Conservation (phyloP, 768 basidiomycete species). For the Russula vinacea region DNA sequence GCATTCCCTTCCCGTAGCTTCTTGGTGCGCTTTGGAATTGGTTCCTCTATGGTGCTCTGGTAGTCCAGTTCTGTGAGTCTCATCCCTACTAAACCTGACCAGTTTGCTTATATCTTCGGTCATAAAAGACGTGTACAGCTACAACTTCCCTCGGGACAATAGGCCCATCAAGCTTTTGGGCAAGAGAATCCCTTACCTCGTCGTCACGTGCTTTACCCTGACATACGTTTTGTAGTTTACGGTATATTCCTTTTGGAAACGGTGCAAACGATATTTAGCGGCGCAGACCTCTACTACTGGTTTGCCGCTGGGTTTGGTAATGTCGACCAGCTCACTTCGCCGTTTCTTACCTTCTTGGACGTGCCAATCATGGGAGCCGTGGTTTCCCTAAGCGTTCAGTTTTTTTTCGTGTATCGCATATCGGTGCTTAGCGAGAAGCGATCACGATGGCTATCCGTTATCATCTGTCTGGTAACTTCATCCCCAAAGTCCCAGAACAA, state of each 20-base stretch:
- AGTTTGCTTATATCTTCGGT: neutral
- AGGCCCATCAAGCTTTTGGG: slow-evolving; percentile 10
- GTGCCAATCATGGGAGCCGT: slow-evolving; percentile 34
- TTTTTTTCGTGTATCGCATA: slow-evolving; percentile 38
- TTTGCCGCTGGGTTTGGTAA: slow-evolving; percentile 37
- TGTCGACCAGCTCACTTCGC: slow-evolving; percentile 28
- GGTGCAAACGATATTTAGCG: slow-evolving; percentile 32
- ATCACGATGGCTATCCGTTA: neutral
- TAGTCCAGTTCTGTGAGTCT: slow-evolving; percentile 36
- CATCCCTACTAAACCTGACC: neutral
- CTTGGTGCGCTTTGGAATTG: slow-evolving; percentile 31
- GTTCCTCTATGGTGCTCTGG: slow-evolving; percentile 33
- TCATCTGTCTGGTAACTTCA: neutral
- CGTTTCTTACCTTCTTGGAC: slow-evolving; percentile 32
- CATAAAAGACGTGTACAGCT: slow-evolving; percentile 19
- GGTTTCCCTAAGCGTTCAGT: slow-evolving; percentile 34
- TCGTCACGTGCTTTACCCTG: neutral
- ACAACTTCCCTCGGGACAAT: slow-evolving; percentile 17
- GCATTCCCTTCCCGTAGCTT: neutral
- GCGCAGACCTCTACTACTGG: slow-evolving; percentile 35
- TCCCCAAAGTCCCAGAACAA: neutral
- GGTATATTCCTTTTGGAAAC: slow-evolving; percentile 32
- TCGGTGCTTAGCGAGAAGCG: slow-evolving; percentile 15
- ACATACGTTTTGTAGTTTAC: slow-evolving; percentile 30
- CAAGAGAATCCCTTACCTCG: neutral